Base-by-base conservation (phyloP, 345 rosid species). In the Populus alba region DNA sequence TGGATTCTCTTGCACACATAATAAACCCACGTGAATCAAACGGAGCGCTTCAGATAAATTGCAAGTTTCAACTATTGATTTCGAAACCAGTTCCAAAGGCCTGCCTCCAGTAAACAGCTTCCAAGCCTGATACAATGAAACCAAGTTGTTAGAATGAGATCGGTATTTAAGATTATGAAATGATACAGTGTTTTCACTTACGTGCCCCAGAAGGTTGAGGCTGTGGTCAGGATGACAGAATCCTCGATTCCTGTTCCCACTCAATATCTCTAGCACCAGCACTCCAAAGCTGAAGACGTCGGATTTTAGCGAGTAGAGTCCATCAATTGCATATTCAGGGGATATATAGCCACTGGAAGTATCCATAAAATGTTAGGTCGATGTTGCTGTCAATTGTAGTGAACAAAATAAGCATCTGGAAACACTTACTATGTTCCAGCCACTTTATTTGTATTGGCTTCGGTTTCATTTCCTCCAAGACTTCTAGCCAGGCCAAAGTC, bases 11-110 rank as follows among this genome's bases (percentile, higher is more conserved):
- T 88, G 88, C 62, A 88, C 83, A 20, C 90, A 82, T 8, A 86
- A 78, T 39, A 88, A 76, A 68, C 87, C 70, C 18, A 88, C 73
- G 45, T 88, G 90, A 73, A 86, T 79, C 79, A 83, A 86, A 11
- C 86, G 66, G 38, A 75, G 11, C 6, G 74, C 86, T 53, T 88
- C 86, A 27, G 77, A 53, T 8, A 77, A 45, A 25, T 29, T 38
- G 63, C 73, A 77, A 0, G 73, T 73, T 10, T 29, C 77, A 15
- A 43, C 73, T 2, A 85, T 55, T 33, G 71, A 33, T 11, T 38
- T 35, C 69, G 72, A 79, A 3, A 79, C 39, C 33, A 85, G 74
- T 47, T 83, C 82, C 49, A 75, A 23, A 1, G 82, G 76, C 31
- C 76, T 81, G 12, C 82, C 86, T 65, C 79, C 86, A 6, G 59